These are phyloP conservation scores for Lonicera japonica DNA, from an alignment of 129 eudicot species.

Conservation along the genomic window DNA sequence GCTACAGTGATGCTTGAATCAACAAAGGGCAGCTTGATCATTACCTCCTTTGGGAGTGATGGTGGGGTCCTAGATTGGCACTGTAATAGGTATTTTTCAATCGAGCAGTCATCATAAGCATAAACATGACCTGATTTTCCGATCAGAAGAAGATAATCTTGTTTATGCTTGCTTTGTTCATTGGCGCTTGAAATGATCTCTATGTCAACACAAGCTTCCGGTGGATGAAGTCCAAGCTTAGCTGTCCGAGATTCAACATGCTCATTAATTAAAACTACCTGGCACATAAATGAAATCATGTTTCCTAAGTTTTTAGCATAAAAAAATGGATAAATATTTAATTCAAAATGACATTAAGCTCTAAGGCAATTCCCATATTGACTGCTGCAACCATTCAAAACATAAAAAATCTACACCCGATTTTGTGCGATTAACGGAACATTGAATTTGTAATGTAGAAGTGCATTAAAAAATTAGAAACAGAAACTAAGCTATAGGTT, in stretches of 20 bases:
- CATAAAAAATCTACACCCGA: background rate
- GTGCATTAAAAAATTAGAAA: too few species aligned
- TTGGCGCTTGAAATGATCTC: slow-evolving; percentile 49
- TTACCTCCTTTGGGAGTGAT: slow-evolving; percentile 73
- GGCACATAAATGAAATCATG: slow-evolving; percentile 13
- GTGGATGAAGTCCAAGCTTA: slow-evolving; percentile 64
- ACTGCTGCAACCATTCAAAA: too few species aligned
- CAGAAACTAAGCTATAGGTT: background rate
- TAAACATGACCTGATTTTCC: slow-evolving; percentile 72
- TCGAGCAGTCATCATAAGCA: slow-evolving; percentile 57
- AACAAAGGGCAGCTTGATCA: slow-evolving; percentile 62
- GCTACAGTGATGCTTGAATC: slow-evolving; percentile 63
- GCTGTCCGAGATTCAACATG: slow-evolving; percentile 76
- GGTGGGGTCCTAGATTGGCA: slow-evolving; percentile 66
- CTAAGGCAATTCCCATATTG: background rate
- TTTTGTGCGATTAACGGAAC: too few species aligned
- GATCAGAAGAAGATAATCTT: slow-evolving; percentile 53
- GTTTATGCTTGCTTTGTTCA: slow-evolving; percentile 59
- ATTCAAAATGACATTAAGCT: slow-evolving; percentile 5
- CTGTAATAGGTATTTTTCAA: slow-evolving; percentile 75
- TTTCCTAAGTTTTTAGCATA: background rate
- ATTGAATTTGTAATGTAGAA: background rate
- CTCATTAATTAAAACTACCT: slow-evolving; percentile 81
- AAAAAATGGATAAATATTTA: background rate
- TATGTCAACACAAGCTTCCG: slow-evolving; percentile 67